Evolutionary conservation across 1,139 yeast genomes (phyloP), one percentile per base, ranked within the genome.

Genomic region (Pichia norvegensis): DNA sequence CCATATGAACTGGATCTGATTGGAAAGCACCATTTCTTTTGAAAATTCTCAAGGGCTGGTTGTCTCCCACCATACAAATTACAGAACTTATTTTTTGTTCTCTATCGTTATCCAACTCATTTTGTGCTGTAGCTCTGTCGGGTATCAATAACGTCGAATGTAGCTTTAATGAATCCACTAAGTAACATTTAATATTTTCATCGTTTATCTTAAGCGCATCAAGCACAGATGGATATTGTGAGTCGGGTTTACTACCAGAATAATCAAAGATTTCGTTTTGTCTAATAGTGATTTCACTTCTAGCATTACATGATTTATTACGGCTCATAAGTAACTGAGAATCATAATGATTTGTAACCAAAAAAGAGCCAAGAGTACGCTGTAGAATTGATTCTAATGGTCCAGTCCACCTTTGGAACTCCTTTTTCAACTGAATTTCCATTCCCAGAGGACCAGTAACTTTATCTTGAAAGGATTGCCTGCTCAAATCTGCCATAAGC

Each of bases 361-460:
- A 69, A 61, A 86, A 88, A 0, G 88, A 70, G 40, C 73, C 78
- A 17, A 86, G 62, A 0, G 77, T 64, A 16, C 68, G 65, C 3
- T 70, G 69, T 36, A 81, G 53, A 1, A 69, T 59, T 0, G 76
- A 62, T 55, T 86, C 94, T 14, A 92, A 61, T 4, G 85, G 61
- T 19, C 73, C 73, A 8, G 74, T 67, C 90, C 90, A 90, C 37
- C 70, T 63, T n/a, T 70, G 66, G 53, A 66, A 76, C 19, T 73
- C 78, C 1, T 65, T 61, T 53, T 78, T 84, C 16, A 92, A 67
- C 10, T 75, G 69, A 3, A 88, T 69, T 49, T 68, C 68, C 9
- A 70, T 56, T 0, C 97, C 97, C 1, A 90, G 50, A 0, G 99
- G 99, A 0, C 98, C 98, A n/a, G 49, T 40, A 40, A 58, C 54